Evolutionary conservation across 169 alveolate species (phyloP), one percentile per base, ranked within the genome.

Genomic region (Eimeria praecox): DNA sequence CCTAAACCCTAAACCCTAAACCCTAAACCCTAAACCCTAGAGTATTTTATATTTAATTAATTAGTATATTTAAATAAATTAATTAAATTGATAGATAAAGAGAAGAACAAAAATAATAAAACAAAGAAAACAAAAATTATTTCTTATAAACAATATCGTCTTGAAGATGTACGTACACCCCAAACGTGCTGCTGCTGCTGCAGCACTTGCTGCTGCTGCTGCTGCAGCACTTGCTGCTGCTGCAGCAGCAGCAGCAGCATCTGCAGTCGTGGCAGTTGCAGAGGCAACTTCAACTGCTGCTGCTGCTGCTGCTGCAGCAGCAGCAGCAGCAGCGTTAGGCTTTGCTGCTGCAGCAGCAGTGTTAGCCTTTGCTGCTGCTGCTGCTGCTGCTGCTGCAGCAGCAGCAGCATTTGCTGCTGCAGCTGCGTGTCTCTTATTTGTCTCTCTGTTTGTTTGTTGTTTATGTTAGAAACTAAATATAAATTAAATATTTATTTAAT

Each of bases 401-500:
- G 85, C 85, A 8, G 10, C 85, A n/a, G 42, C 85, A 10, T n/a
- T 64, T 44, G 27, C 89, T 38, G 89, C 89, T 44, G 35, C 89
- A 40, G 59, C 64, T 27, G 35, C 89, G n/a, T n/a, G n/a, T n/a
- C n/a, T n/a, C n/a, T n/a, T n/a, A n/a, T n/a, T n/a, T n/a, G n/a
- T n/a, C n/a, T n/a, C n/a, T n/a, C n/a, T n/a, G n/a, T n/a, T n/a
- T n/a, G n/a, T n/a, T n/a, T n/a, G n/a, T n/a, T n/a, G n/a, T n/a
- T n/a, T n/a, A n/a, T n/a, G n/a, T n/a, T n/a, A n/a, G n/a, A n/a
- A n/a, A n/a, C n/a, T n/a, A n/a, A n/a, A n/a, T n/a, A n/a, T n/a
- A n/a, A n/a, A n/a, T n/a, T n/a, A n/a, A n/a, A n/a, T n/a, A n/a
- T n/a, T n/a, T n/a, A n/a, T n/a, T n/a, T n/a, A n/a, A n/a, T n/a